These are phyloP conservation scores for Dryadomyces quercivorus DNA, from an alignment of 2,329 filamentous ascomycete species.

Conservation along the genomic window DNA sequence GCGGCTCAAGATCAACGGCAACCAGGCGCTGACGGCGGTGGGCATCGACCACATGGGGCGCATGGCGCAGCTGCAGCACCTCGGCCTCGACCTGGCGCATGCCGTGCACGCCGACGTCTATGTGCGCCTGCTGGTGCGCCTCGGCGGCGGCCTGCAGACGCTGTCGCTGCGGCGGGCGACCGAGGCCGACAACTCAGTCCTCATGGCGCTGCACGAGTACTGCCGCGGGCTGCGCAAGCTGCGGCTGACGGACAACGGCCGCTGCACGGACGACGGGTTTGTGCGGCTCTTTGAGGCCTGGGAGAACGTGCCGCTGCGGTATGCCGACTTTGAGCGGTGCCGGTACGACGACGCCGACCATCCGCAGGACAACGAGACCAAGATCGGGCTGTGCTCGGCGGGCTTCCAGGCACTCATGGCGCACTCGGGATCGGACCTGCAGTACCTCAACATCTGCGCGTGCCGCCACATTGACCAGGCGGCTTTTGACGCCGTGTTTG, in stretches of 20 bases:
- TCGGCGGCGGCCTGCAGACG: constrained; percentile 59
- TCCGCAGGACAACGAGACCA: constrained; percentile 51
- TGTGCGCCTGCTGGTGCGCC: constrained; percentile 43
- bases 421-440: constrained; percentile 60
- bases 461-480: constrained; percentile 68
- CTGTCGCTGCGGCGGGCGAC: constrained; percentile 61
- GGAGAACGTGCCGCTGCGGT: constrained; percentile 58
- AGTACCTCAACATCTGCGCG: constrained; percentile 63
- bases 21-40: constrained; percentile 56
- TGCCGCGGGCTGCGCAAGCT: constrained; percentile 63
- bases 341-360: constrained; percentile 62
- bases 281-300: constrained; percentile 61
- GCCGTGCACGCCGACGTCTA: constrained; percentile 45
- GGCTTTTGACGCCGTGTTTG: constrained; percentile 66
- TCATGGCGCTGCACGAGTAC: constrained; percentile 56
- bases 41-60: constrained; percentile 54
- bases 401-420: constrained; percentile 74
- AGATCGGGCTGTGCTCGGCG: constrained; percentile 60
- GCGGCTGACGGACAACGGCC: constrained; percentile 65
- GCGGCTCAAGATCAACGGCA: constrained; percentile 70
- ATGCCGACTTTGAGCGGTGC: constrained; percentile 65
- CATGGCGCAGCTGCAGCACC: constrained; percentile 54
- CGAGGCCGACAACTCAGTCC: constrained; percentile 54
- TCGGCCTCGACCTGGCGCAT: constrained; percentile 58
- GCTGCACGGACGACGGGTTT: constrained; percentile 65